Conservation (phyloP, 345 rosid species). For the Populus deltoides region DNA sequence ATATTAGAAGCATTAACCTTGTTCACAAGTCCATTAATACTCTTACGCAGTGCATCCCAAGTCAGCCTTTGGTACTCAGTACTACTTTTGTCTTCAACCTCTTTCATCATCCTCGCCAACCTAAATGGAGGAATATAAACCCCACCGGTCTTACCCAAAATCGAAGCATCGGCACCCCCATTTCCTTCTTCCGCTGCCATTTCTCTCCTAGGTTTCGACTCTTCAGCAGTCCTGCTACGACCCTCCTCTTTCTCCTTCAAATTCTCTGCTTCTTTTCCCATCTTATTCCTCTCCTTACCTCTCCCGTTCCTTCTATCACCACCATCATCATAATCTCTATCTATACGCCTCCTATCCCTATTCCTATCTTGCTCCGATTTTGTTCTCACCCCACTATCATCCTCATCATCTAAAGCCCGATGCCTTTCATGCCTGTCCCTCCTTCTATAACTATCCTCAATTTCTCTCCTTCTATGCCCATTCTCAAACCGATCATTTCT, state of each 20-base stretch:
- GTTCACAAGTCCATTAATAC: constrained; percentile 89
- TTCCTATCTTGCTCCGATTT: constrained; percentile 17
- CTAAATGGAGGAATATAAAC: constrained; percentile 88
- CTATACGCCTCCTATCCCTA: constrained; percentile 4
- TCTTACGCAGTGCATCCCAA: constrained; percentile 96
- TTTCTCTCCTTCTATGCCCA: constrained; percentile 24
- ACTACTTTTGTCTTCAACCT: constrained; percentile 77
- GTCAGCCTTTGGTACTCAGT: constrained; percentile 80
- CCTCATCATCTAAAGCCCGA: constrained; percentile 25
- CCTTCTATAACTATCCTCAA: constrained; percentile 16
- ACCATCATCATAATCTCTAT: constrained; percentile 25
- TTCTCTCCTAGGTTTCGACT: constrained; percentile 26
- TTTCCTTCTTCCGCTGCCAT: constrained; percentile 35
- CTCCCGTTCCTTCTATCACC: constrained; percentile 23
- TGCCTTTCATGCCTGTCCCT: constrained; percentile 24
- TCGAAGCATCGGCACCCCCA: constrained; percentile 28
- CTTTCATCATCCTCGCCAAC: constrained; percentile 87
- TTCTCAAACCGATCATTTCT: constrained; percentile 20
- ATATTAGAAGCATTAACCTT: constrained; percentile 84
- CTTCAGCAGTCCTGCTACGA: constrained; percentile 28
- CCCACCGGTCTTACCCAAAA: constrained; percentile 68
- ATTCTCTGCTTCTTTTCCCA: constrained; percentile 19
- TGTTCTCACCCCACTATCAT: constrained; percentile 16
- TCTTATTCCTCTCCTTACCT: constrained; percentile 27
- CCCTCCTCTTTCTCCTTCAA: constrained; percentile 24